Base-by-base conservation (phyloP, 2,329 filamentous ascomycete genomes). In the Penicillium digitatum region DNA sequence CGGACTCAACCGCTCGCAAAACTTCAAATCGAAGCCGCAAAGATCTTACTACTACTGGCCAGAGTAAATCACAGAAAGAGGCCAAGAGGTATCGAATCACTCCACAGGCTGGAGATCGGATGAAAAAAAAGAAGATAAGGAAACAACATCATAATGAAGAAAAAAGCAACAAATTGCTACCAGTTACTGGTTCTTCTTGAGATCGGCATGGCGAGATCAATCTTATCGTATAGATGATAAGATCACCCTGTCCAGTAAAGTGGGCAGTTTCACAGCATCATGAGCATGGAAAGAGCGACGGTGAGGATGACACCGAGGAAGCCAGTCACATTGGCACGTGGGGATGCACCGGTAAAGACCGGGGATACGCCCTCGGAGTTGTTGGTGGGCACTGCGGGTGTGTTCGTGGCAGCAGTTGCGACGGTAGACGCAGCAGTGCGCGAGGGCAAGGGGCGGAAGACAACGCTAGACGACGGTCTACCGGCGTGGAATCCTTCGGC, bases 281-380 rank as follows among this genome's bases (percentile, higher is more conserved):
- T 39, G 45, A 60, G 48, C 34, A 61, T 42, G 27, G 56, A 46
- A 22, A 62, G 35, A 11, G 51, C 56, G 26, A 57, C 39, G 38
- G 56, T 49, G 27, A 63, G 48, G 32, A 60, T 22, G 38, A 55
- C 44, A 39, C 54, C 45, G 20, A 58, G 56, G 35, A 46, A 40
- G 24, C 46, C 39, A 3, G 43, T 32, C 8, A 56, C 37, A 26
- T 26, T 46, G 14, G 47, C 32, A 8, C 45, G 27, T 24, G 59
- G 57, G 6, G 51, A 55, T 24, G 57, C 59, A 26, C 54, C 59
- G 10, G 53, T 63, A 52, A 47, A 63, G 11, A 49, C 54, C 1
- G 62, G 53, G 5, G 62, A 48, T 1, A 49, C 57, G 22, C 55
- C 54, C 26, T 54, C 60, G 6, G 38, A 31, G 24, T 51, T 56